Evolutionary conservation across 805 yeast species (phyloP), one percentile per base, ranked within the genome.

Genomic region (Kodamaea laetipori): DNA sequence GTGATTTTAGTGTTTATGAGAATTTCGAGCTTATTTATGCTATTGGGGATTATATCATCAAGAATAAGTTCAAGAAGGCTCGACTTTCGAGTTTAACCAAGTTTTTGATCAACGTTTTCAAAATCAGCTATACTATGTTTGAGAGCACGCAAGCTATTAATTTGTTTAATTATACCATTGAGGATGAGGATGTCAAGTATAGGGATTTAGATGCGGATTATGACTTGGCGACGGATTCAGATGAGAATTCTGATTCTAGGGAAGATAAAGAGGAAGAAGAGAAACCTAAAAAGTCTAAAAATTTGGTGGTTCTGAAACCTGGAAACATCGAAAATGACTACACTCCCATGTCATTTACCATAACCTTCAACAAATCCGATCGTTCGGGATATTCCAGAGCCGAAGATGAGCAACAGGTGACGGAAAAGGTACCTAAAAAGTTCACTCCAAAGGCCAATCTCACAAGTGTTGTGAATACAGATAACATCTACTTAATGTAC

Each of bases 101-200:
- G 12, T 56, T 56, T 21, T 46, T 66, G 30, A 51, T 63, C 40
- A 53, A 54, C 35, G 55, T 54, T 23, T 66, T 73, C 55, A 60
- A 48, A 45, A 64, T 57, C 49, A 50, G 66, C 48, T 53, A 61
- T 47, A 52, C 69, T 11, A 68, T 74, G 41, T 78, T 63, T 53
- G 70, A 63, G 45, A 69, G 80, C 9, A 76, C 82, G 1, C 76
- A 77, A 31, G 64, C 74, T 1, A 71, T 78, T 30, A 78, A 74
- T 51, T 52, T 66, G 10, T 66, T 69, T 47, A 74, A 76, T 51
- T 78, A 77, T 53, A 52, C 66, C 17, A 70, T 78, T 21, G 53
- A 49, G 12, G 72, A 66, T 27, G 55, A 54, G 24, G 70, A 64
- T 8, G 61, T 56, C 27, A 71, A 73, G n/a, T 76, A 74, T 49